Evolutionary conservation across 2,329 filamentous ascomycete species (phyloP).

Genomic region (Cladosporium austrohemisphaericum): DNA sequence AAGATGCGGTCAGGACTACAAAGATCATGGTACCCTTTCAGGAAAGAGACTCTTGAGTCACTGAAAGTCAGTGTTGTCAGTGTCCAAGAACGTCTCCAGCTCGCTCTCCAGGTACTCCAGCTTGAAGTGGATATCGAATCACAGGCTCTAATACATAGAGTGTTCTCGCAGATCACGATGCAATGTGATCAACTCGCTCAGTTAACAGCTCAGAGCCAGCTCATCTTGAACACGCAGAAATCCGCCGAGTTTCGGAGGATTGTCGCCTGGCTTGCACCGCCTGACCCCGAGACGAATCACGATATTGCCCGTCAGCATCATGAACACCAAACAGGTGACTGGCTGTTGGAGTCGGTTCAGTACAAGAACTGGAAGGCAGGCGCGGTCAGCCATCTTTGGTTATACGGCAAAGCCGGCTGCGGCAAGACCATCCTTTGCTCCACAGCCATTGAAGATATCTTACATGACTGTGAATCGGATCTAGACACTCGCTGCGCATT

Average conservation of each 20-base stretch:
- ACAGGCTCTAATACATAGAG: background rate
- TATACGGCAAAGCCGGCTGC: conserved; percentile 24
- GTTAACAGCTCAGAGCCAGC: background rate
- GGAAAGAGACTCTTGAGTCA: conserved; percentile 13
- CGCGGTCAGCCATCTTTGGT: conserved; percentile 20
- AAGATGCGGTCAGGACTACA: conserved; percentile 11
- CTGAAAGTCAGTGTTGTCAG: conserved; percentile 12
- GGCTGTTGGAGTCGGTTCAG: conserved; percentile 18
- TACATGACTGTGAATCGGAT: conserved; percentile 9
- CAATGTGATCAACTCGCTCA: background rate
- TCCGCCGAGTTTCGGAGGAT: conserved; percentile 18
- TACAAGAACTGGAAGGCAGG: conserved; percentile 22
- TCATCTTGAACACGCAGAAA: conserved; percentile 10
- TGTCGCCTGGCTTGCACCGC: conserved; percentile 19
- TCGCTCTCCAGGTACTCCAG: conserved; percentile 18
- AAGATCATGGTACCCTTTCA: conserved; percentile 18
- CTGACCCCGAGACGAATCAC: conserved; percentile 24
- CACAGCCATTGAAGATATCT: conserved; percentile 22
- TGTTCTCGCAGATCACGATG: background rate
- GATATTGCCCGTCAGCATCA: conserved; percentile 19
- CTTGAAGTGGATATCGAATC: conserved; percentile 16
- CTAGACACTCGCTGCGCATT: conserved; percentile 17
- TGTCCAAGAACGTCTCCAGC: conserved; percentile 8
- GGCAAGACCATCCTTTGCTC: conserved; percentile 26
- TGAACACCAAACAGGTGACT: conserved; percentile 22